phyloP scores from a whole-genome alignment of 352 stramenopile genomes.

The Globisporangium polare region DNA sequence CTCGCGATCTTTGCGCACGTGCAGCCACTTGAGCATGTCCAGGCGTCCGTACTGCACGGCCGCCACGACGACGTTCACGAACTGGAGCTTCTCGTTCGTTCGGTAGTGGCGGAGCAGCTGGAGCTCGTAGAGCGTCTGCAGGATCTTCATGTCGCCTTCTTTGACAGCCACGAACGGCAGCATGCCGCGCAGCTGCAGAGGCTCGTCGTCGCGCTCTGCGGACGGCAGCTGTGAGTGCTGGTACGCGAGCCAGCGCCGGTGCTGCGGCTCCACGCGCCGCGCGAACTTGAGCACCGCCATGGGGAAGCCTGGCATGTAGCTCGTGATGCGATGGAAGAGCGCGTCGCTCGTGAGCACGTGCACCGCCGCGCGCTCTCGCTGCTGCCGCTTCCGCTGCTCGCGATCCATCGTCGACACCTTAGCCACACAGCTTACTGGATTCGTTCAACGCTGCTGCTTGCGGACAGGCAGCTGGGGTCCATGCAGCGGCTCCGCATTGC shows the following conservation, averaged over 20 bases:
- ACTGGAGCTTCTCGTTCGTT: neutral
- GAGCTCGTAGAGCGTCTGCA: neutral
- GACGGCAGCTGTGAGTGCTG: neutral
- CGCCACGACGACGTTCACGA: neutral
- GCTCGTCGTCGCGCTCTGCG: neutral
- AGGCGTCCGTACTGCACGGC: conserved; percentile 3
- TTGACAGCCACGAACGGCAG: neutral
- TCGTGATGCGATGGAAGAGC: neutral
- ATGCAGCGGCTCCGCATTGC: neutral
- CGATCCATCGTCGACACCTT: neutral
- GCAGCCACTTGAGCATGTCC: conserved; percentile 7
- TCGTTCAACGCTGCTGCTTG: neutral
- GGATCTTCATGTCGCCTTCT: neutral
- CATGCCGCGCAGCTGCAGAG: neutral
- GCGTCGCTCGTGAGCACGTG: neutral
- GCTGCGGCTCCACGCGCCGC: neutral
- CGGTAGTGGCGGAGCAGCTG: neutral
- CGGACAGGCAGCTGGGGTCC: neutral
- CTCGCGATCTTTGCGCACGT: neutral
- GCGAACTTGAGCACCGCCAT: neutral
- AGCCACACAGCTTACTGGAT: neutral
- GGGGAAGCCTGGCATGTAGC: neutral
- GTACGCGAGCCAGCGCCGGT: conserved; percentile 3
- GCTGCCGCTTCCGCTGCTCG: neutral
- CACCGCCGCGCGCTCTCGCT: neutral